phyloP scores from a whole-genome alignment of 1,284 basidiomycete species.

The Cystobasidium pallidum region DNA sequence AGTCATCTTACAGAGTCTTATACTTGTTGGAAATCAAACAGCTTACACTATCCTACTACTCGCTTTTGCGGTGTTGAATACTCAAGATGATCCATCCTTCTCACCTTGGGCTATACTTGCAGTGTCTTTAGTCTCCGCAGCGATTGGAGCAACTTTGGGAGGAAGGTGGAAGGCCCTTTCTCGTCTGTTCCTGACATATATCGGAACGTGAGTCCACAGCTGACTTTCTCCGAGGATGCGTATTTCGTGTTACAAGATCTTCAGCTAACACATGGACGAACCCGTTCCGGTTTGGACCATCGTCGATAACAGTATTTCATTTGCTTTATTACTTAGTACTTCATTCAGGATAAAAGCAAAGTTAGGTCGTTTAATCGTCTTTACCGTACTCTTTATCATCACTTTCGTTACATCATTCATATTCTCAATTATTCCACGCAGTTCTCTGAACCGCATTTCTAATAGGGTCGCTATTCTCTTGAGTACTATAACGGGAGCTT shows the following conservation, averaged over 20 bases:
- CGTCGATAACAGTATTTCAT: conserved; percentile 22
- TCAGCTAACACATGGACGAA: too few species aligned
- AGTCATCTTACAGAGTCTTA: not conserved
- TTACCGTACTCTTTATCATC: conserved; percentile 12
- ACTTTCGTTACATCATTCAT: conserved; percentile 21
- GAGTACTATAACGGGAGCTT: conserved; percentile 21
- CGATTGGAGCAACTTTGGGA: conserved; percentile 1
- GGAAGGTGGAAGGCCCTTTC: conserved; percentile 14
- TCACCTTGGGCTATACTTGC: conserved; percentile 10
- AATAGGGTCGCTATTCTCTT: not conserved
- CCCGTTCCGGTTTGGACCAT: too few species aligned
- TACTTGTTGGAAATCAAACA: not conserved
- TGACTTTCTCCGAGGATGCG: not conserved
- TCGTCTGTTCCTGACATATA: conserved; percentile 12
- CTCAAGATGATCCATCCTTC: conserved; percentile 21
- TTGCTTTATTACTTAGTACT: conserved; percentile 24
- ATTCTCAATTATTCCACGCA: conserved; percentile 10
- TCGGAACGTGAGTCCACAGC: not conserved
- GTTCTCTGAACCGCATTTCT: conserved; percentile 10
- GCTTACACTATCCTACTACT: conserved; percentile 21
- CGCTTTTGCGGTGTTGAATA: not conserved
- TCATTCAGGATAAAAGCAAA: conserved; percentile 14
- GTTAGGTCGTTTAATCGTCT: conserved; percentile 30
- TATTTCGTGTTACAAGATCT: too few species aligned
- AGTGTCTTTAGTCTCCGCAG: not conserved